A percentile compares a stretch with the other conserved stretches of the same genome.
These are phyloP conservation scores for Malus hybrid DNA, from an alignment of 331 rosid species.

Conservation along the genomic window DNA sequence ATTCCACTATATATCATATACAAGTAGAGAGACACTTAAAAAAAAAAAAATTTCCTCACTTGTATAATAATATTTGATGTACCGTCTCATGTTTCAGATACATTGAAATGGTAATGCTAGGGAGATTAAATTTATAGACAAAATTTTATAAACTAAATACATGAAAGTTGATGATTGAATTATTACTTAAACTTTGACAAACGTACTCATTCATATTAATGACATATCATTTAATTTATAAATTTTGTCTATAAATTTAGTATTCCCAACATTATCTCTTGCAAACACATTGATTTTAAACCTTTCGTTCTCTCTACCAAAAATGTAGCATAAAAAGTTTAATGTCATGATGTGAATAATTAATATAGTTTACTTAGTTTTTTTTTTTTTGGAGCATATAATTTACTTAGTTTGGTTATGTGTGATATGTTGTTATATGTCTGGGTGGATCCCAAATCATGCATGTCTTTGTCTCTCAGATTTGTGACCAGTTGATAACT, in stretches of 20 bases:
- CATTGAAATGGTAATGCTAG: too few species aligned
- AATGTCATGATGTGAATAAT: background rate
- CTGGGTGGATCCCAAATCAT: background rate
- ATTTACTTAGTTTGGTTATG: background rate
- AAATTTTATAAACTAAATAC: too few species aligned
- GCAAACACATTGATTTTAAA: background rate
- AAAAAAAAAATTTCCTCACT: too few species aligned
- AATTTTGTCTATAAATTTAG: too few species aligned
- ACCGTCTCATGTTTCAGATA: accelerated
- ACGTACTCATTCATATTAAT: accelerated
- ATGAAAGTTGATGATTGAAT: too few species aligned
- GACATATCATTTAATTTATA: too few species aligned
- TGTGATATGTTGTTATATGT: background rate
- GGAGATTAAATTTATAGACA: accelerated
- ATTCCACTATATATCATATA: accelerated
- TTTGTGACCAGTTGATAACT: background rate
- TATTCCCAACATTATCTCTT: too few species aligned
- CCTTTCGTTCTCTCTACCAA: background rate
- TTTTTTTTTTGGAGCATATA: background rate
- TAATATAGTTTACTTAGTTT: background rate
- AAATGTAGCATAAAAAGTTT: background rate
- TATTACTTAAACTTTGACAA: too few species aligned
- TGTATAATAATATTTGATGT: too few species aligned
- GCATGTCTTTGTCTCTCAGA: background rate
- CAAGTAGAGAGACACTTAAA: accelerated